These are phyloP conservation scores for Stephanodiscus triporus DNA, from an alignment of 108 stramenopile genomes.

Conservation along the genomic window DNA sequence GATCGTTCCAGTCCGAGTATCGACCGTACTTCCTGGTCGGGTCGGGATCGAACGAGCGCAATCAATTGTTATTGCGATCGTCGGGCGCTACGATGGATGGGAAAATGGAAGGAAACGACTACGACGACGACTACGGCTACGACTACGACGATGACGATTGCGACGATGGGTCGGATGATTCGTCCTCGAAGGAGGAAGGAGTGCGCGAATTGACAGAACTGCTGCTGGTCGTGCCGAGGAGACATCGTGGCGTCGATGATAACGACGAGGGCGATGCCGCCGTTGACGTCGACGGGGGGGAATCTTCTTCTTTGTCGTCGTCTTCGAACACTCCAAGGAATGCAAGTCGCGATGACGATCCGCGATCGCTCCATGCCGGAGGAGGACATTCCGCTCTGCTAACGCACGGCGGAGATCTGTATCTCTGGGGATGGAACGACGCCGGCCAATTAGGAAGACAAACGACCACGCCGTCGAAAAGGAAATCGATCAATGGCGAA, in stretches of 20 bases:
- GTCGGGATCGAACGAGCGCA: slow-evolving; percentile 81
- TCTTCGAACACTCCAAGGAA: not conserved
- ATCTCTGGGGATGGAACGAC: slow-evolving; percentile 87
- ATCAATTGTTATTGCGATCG: slow-evolving; percentile 62
- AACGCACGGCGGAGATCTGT: slow-evolving; percentile 65
- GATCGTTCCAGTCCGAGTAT: slow-evolving; percentile 52
- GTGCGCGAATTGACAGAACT: slow-evolving; percentile 66
- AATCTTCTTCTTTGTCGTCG: not conserved
- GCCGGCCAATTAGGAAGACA: slow-evolving; percentile 66
- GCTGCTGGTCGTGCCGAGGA: slow-evolving; percentile 51
- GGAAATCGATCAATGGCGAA: not conserved
- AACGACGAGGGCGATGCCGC: not conserved
- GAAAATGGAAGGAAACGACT: not conserved
- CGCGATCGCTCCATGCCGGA: slow-evolving; percentile 64
- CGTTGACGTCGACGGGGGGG: not conserved
- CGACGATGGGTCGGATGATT: too few species aligned
- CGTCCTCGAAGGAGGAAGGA: slow-evolving; percentile 49
- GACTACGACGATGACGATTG: not conserved
- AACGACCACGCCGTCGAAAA: not conserved
- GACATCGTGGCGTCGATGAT: slow-evolving; percentile 8
- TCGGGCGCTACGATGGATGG: too few species aligned
- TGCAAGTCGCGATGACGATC: slow-evolving; percentile 11
- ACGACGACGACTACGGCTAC: not conserved
- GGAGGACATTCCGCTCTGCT: slow-evolving; percentile 80
- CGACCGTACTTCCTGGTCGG: slow-evolving; percentile 73